Percentiles rank a stretch among this genome's conserved stretches.
Evolutionary conservation across 805 yeast genomes (phyloP).

Genomic region (Kodamaea sagamina): DNA sequence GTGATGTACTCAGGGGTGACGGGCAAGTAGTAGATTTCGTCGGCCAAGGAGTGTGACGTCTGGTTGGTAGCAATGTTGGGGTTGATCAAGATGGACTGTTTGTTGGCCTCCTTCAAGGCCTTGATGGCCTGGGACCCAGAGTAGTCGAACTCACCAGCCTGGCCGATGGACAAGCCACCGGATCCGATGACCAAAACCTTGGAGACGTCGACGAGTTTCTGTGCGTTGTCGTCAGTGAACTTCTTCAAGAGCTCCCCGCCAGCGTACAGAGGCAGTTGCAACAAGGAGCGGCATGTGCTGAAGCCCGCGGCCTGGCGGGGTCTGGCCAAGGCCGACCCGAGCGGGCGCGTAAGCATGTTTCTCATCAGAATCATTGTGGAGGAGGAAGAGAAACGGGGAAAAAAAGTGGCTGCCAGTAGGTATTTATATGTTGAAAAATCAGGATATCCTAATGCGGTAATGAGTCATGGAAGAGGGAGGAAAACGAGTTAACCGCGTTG

Average conservation of each 20-base stretch:
- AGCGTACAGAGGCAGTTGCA: slow-evolving; percentile 45
- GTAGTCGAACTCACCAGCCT: slow-evolving; percentile 98
- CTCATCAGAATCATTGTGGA: slow-evolving; percentile 13
- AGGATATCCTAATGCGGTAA: slow-evolving; percentile 30
- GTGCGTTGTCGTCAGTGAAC: slow-evolving; percentile 60
- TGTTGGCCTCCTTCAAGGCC: slow-evolving; percentile 89
- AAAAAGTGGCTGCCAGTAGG: slow-evolving; percentile 1
- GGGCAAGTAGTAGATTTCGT: slow-evolving; percentile 92
- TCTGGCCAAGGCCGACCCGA: neutral
- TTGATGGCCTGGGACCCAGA: slow-evolving; percentile 97
- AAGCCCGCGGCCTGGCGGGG: slow-evolving; percentile 5
- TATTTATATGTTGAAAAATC: slow-evolving; percentile 19
- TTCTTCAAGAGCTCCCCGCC: slow-evolving; percentile 62
- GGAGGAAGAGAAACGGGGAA: slow-evolving; percentile 1
- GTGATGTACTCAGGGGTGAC: slow-evolving; percentile 96
- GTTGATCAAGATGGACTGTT: slow-evolving; percentile 80
- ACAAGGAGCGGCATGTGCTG: slow-evolving; percentile 12
- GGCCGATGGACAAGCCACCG: slow-evolving; percentile 96
- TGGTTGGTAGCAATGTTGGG: slow-evolving; percentile 98
- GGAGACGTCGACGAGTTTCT: slow-evolving; percentile 74
- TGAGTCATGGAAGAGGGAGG: slow-evolving; percentile 25
- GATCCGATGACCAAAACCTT: slow-evolving; percentile 94
- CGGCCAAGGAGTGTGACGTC: slow-evolving; percentile 93
- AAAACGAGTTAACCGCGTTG: slow-evolving; percentile 27
- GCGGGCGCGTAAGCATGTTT: slow-evolving; percentile 9